phyloP scores from a whole-genome alignment of 768 basidiomycete genomes.

The Hygrocybe coccinea region DNA sequence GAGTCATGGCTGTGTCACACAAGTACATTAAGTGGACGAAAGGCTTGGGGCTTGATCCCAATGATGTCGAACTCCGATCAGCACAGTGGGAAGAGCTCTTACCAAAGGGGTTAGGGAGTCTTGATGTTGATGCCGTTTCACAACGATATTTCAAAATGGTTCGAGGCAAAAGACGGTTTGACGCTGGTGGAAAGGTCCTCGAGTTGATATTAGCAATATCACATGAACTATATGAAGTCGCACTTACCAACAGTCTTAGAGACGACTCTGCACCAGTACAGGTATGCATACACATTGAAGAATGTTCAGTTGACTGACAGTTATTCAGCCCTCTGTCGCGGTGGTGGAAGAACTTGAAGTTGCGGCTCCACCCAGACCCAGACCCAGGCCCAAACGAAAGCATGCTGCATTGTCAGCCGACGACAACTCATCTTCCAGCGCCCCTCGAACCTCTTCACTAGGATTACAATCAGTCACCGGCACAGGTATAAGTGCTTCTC shows the following conservation, averaged over 20 bases:
- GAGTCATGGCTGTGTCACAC: constrained; percentile 12
- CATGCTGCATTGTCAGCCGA: too few relatives aligned
- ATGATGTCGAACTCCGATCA: background rate
- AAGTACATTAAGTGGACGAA: constrained; percentile 1
- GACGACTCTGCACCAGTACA: background rate
- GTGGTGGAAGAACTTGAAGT: too few relatives aligned
- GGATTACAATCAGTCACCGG: too few relatives aligned
- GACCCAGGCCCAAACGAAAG: too few relatives aligned
- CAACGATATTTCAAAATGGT: background rate
- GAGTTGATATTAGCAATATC: background rate
- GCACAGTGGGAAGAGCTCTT: background rate
- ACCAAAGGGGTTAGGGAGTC: background rate
- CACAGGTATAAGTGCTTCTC: too few relatives aligned
- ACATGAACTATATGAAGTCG: background rate
- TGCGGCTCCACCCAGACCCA: too few relatives aligned
- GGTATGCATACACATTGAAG: background rate
- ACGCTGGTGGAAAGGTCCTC: background rate
- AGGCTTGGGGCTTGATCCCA: background rate
- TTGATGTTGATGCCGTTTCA: constrained; percentile 1
- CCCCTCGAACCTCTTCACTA: too few relatives aligned
- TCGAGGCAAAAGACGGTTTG: background rate
- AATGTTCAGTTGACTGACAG: background rate
- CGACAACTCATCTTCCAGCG: too few relatives aligned
- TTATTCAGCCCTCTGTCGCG: too few relatives aligned
- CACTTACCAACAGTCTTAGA: background rate